Percentiles rank a stretch among this genome's conserved stretches.
Evolutionary conservation across 2,329 filamentous ascomycete species (phyloP).

Genomic region (Rhexocercosporidium sp.): DNA sequence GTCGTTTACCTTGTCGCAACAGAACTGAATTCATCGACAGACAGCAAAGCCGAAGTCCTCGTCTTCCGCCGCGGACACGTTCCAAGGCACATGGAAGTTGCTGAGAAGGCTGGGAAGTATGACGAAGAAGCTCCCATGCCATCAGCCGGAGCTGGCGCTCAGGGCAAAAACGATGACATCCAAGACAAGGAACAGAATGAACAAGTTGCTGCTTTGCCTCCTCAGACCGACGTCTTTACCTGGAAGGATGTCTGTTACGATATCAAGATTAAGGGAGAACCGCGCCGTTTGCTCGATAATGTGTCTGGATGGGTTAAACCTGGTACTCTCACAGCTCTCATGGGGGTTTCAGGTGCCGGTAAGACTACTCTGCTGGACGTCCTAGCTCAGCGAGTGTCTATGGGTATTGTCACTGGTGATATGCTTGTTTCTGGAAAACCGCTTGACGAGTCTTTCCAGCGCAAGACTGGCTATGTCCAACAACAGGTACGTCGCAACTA

Average conservation of each 20-base stretch:
- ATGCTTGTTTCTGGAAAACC: conserved; percentile 56
- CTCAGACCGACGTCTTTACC: conserved; percentile 41
- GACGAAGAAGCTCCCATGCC: conserved; percentile 34
- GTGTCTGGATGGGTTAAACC: conserved; percentile 78
- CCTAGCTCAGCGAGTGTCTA: conserved; percentile 79
- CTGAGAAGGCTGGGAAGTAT: conserved; percentile 37
- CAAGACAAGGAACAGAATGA: conserved; percentile 33
- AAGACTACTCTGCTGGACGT: conserved; percentile 88
- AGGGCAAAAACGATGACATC: conserved; percentile 22
- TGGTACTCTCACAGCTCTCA: conserved; percentile 71
- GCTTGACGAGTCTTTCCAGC: conserved; percentile 73
- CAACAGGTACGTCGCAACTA: conserved; percentile 60
- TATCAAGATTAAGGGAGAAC: conserved; percentile 71
- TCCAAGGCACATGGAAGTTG: conserved; percentile 47
- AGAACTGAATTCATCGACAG: conserved; percentile 68
- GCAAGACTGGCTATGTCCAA: conserved; percentile 91
- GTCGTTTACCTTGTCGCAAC: conserved; percentile 65
- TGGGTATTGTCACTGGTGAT: conserved; percentile 87
- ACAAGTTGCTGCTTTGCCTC: conserved; percentile 35
- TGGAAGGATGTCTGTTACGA: conserved; percentile 67
- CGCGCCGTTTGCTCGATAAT: conserved; percentile 68
- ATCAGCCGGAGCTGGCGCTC: conserved; percentile 10
- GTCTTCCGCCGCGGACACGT: conserved; percentile 70
- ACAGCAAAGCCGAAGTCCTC: conserved; percentile 77
- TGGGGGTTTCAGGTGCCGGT: conserved; percentile 78